A percentile compares a stretch with the other conserved stretches of the same genome.
Conservation (phyloP, 2,329 filamentous ascomycete species). For the Penicillium sp. region DNA sequence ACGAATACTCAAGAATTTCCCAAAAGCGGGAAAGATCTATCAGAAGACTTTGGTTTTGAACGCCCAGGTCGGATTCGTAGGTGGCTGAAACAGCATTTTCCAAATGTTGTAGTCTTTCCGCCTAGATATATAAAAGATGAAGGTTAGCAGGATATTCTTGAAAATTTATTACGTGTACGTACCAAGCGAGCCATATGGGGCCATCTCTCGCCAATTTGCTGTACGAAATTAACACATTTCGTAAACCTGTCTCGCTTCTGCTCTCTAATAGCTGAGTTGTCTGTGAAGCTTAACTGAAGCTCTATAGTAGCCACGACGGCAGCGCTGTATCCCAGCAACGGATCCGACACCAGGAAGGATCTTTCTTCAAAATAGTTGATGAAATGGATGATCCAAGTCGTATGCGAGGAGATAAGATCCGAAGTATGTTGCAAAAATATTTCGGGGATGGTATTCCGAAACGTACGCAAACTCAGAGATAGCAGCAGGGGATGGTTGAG, state of each 20-base stretch:
- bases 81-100: conserved; percentile 47
- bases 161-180: conserved; percentile 8
- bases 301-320: conserved; percentile 57
- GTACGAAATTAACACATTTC: conserved; percentile 48
- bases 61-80: conserved; percentile 38
- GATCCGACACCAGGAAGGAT: conserved; percentile 48
- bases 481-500: conserved; percentile 57
- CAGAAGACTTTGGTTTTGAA: conserved; percentile 38
- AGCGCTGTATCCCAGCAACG: conserved; percentile 51
- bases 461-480: conserved; percentile 54
- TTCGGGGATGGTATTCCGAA: conserved; percentile 54
- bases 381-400: conserved; percentile 56
- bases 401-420: conserved; percentile 53
- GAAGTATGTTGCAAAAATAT: conserved; percentile 57
- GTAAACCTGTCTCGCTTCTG: conserved; percentile 47
- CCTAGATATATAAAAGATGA: conserved; percentile 25
- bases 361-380: conserved; percentile 50
- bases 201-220: conserved; percentile 44
- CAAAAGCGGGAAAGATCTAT: conserved; percentile 51
- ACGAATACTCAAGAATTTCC: conserved; percentile 51
- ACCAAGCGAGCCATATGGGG: conserved; percentile 48
- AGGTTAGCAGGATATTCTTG: background rate
- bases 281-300: conserved; percentile 55
- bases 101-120: conserved; percentile 44
- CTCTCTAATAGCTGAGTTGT: conserved; percentile 36